A percentile compares a stretch with the other conserved stretches of the same genome.
Evolutionary conservation across 768 basidiomycete genomes (phyloP).

Genomic region (Imleria badia): DNA sequence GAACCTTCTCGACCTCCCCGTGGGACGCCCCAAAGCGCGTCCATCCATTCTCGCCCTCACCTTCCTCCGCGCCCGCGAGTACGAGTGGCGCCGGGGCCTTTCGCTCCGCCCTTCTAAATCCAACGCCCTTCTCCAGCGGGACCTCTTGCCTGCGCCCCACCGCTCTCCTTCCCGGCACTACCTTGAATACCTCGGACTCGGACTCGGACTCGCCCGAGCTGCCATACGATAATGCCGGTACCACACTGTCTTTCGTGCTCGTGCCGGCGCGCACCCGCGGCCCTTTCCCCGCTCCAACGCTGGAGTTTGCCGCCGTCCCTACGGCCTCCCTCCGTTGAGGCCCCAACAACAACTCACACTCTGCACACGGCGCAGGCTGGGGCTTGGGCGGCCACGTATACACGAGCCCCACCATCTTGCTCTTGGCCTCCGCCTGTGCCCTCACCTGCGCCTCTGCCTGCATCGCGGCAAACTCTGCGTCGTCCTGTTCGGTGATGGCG

Average conservation of each 20-base stretch:
- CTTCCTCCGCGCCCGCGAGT: background rate
- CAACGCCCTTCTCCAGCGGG: conserved; percentile 1
- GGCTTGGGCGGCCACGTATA: conserved; percentile 27
- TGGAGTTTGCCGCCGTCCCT: background rate
- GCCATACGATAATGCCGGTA: conserved; percentile 9
- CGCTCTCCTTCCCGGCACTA: background rate
- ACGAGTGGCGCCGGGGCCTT: background rate
- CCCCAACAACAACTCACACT: conserved; percentile 1
- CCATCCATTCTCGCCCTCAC: background rate
- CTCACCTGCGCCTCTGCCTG: background rate
- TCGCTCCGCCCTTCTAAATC: conserved; percentile 4
- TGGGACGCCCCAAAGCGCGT: background rate
- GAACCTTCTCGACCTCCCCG: background rate
- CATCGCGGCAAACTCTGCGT: conserved; percentile 16
- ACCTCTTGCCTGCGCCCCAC: background rate
- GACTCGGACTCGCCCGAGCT: conserved; percentile 14
- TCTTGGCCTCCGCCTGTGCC: background rate
- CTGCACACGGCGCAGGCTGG: background rate
- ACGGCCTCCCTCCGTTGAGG: background rate
- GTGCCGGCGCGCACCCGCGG: background rate
- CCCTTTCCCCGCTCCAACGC: background rate
- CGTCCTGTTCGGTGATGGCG: conserved; percentile 29
- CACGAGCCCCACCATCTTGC: conserved; percentile 6
- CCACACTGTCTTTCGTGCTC: background rate
- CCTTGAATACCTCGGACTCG: conserved; percentile 3